Percentiles rank a stretch among this genome's conserved stretches.
These are phyloP conservation scores for Mycosarcoma mackinlayi DNA, from an alignment of 1,284 basidiomycete genomes.

Conservation along the genomic window DNA sequence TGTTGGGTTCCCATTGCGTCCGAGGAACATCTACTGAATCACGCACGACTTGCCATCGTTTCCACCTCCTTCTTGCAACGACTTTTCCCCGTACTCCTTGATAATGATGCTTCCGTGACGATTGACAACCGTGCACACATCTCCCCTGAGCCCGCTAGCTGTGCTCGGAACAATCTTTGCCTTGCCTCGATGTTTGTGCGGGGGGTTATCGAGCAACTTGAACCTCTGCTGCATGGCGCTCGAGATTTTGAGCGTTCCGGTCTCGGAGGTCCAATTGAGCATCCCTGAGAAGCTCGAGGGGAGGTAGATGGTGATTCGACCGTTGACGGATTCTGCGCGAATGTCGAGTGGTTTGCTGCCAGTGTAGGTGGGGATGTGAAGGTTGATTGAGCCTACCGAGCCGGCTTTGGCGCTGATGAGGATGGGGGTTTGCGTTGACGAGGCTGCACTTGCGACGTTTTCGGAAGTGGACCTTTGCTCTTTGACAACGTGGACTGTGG, in stretches of 20 bases:
- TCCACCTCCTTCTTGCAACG: not conserved
- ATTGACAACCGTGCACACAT: constrained; percentile 43
- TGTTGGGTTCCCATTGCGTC: constrained; percentile 1
- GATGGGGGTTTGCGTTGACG: constrained; percentile 28
- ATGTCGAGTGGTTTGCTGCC: constrained; percentile 53
- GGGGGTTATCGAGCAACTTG: constrained; percentile 36
- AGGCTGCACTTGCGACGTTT: not conserved
- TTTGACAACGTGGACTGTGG: constrained; percentile 37
- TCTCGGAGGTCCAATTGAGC: constrained; percentile 55
- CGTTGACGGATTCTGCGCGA: constrained; percentile 39
- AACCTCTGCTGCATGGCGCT: constrained; percentile 35
- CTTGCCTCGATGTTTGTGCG: constrained; percentile 53
- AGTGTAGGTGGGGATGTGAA: constrained; percentile 46
- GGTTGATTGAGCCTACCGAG: constrained; percentile 25
- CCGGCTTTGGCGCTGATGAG: constrained; percentile 38
- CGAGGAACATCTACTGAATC: constrained; percentile 12
- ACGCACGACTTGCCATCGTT: constrained; percentile 13
- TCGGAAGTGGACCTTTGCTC: constrained; percentile 7
- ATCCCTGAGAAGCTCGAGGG: constrained; percentile 56
- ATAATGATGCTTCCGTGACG: constrained; percentile 42
- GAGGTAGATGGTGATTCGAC: constrained; percentile 50
- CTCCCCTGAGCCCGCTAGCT: constrained; percentile 45
- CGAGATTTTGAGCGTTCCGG: constrained; percentile 53
- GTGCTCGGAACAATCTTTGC: constrained; percentile 47
- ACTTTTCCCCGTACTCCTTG: constrained; percentile 27